phyloP scores from a whole-genome alignment of 148 eudicot species.

The Linanthus parryae region DNA sequence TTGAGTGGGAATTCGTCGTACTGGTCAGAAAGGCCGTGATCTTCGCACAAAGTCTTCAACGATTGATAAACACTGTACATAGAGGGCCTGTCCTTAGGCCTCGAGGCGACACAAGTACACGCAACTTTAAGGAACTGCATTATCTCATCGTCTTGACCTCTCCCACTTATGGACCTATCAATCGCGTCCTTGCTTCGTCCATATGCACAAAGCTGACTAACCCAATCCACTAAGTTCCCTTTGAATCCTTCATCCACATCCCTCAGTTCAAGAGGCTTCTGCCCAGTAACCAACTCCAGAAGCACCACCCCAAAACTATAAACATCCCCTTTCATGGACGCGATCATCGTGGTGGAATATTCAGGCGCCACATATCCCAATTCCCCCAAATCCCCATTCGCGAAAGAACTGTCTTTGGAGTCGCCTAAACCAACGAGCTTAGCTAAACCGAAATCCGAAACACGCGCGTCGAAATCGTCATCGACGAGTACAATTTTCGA shows the following conservation, averaged over 20 bases:
- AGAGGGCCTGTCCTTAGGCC: conserved; percentile 63
- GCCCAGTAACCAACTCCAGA: conserved; percentile 63
- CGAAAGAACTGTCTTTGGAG: conserved; percentile 41
- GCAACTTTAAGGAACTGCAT: conserved; percentile 57
- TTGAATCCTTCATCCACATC: conserved; percentile 48
- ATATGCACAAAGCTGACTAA: conserved; percentile 34
- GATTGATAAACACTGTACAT: conserved; percentile 63
- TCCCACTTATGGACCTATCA: conserved; percentile 46
- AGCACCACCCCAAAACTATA: conserved; percentile 72
- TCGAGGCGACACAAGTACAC: conserved; percentile 56
- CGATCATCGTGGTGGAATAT: conserved; percentile 54
- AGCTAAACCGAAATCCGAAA: conserved; percentile 57
- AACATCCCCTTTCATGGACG: conserved; percentile 63
- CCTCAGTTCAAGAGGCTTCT: conserved; percentile 51
- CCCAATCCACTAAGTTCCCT: conserved; percentile 79
- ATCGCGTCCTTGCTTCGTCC: conserved; percentile 57
- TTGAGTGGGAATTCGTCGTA: conserved; percentile 63
- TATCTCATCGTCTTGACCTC: conserved; percentile 58
- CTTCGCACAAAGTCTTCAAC: conserved; percentile 43
- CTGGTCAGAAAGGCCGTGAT: conserved; percentile 44
- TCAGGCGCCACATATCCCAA: conserved; percentile 75
- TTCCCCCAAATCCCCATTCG: conserved; percentile 62
- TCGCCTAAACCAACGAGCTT: conserved; percentile 42
- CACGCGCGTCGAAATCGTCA: conserved; percentile 65
- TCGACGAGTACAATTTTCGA: conserved; percentile 64